Base-by-base conservation (phyloP, 108 stramenopile species). In the Discostella stelligeroides region DNA sequence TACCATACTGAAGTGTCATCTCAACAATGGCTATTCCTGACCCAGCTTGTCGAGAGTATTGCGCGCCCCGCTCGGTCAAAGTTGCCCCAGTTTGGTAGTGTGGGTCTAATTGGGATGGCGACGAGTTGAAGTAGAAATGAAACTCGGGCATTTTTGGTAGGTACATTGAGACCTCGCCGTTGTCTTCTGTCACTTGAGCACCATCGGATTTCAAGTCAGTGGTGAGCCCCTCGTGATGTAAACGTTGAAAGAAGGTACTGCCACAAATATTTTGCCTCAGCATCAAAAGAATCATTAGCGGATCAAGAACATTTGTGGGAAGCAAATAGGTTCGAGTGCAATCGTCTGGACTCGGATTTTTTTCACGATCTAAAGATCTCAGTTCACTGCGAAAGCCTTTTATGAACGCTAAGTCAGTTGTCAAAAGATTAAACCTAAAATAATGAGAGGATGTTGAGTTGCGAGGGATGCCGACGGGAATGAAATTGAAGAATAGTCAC, bases 181-280 rank as follows among this genome's bases (percentile, higher is more conserved):
- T 40, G 17, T 25, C 53, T 64, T 69, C 48, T 2, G 53, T 12
- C 37, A 70, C 45, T 2, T 69, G 23, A 45, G 37, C 47, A 20
- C 67, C 1, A 14, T 30, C 34, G 55, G 48, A 37, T 34, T 70
- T 69, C 50, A 27, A 41, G 3, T 72, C 56, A 17, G 28, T 18
- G 25, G 69, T 41, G 28, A 51, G 56, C 21, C 63, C 63, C 24
- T 74, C 69, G 18, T 80, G 55, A 49, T 79, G 63, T 34, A 89
- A 62, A 14, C 72, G 85, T 54, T 93, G 89, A 53, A 93, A 88
- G 60, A 82, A 92, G 15, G 90, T 85, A 12, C 82, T 83, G 2
- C 87, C 89, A 63, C 85, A 90, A 39, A 90, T 60, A 53, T 90
- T 88, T 64, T 69, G 90, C 10, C 88, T 72, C 41, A 93, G 89